Evolutionary conservation across 257 asterid species (phyloP), one percentile per base, ranked within the genome.

Genomic region (Agastache rugosa): DNA sequence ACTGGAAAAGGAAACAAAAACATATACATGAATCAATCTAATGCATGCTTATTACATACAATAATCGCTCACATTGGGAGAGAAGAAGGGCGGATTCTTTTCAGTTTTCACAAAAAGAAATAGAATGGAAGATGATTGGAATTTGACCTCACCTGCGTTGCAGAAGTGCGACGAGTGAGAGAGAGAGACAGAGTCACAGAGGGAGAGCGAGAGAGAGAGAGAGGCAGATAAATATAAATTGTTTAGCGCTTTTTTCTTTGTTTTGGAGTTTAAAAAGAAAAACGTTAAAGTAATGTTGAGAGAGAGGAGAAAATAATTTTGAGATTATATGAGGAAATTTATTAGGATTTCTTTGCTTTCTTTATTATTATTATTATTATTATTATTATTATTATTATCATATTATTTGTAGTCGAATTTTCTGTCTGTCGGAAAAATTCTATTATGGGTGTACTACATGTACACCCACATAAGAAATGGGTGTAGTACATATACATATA

Each of bases 121-220:
- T 62, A 5, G 15, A 42, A 42, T 12, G 22, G 39, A 11, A 17
- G 31, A 71, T 6, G 37, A 48, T 4, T 45, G 44, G 37, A 59
- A 66, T 22, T 67, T 17, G 17, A 67, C 75, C 72, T 67, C 17
- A 37, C 60, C 42, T 45, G 71, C 73, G 19, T 15, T 34, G 74
- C 73, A 48, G 27, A 35, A 29, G 35, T 41, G 65, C 23, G 23
- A 42, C 23, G 23, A 42, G 60, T 3, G 67, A 45, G 71, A 34
- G 35, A 50, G 68, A 41, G 69, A 41, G 58, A 19, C 4, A 47
- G 66, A 45, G 35, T n/a, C n/a, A n/a, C n/a, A n/a, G 29, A 34
- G 7, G 0, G 59, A 31, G 6, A 15, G 1, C n/a, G n/a, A n/a
- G n/a, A n/a, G 67, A 39, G n/a, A 6, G 29, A 55, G 35, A 53